phyloP scores from a whole-genome alignment of 2,329 filamentous ascomycete genomes.

The Verticillium nubilum region DNA sequence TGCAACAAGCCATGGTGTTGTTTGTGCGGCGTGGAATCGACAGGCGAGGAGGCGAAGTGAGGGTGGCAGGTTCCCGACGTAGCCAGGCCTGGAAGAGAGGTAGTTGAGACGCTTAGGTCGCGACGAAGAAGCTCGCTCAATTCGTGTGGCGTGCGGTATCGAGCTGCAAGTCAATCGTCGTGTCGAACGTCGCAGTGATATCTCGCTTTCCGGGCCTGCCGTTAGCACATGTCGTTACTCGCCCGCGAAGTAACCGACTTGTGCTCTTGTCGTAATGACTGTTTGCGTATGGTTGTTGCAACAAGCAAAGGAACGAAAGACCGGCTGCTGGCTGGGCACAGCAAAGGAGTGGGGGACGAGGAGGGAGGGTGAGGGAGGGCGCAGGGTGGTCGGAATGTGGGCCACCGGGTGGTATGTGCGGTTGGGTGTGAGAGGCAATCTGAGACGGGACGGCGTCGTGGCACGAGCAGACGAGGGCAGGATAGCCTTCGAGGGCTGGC shows the following conservation, averaged over 20 bases:
- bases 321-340: background rate
- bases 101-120: background rate
- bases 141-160: background rate
- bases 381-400: constrained; percentile 34
- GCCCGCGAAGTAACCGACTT: constrained; percentile 43
- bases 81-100: constrained; percentile 1
- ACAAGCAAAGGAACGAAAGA: background rate
- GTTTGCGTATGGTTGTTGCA: background rate
- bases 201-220: constrained; percentile 28
- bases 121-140: background rate
- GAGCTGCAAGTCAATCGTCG: background rate
- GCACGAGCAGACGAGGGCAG: constrained; percentile 1
- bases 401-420: background rate
- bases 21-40: background rate
- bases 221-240: constrained; percentile 40
- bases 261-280: constrained; percentile 20
- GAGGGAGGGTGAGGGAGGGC: constrained; percentile 38
- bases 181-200: background rate
- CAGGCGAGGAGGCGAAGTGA: background rate
- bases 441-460: constrained; percentile 3
- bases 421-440: background rate
- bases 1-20: constrained; percentile 56
- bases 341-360: constrained; percentile 54
- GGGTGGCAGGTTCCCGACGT: constrained; percentile 8
- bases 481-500: background rate